Base-by-base conservation (phyloP, 2,329 filamentous ascomycete species). In the Neopestalotiopsis clavispora region DNA sequence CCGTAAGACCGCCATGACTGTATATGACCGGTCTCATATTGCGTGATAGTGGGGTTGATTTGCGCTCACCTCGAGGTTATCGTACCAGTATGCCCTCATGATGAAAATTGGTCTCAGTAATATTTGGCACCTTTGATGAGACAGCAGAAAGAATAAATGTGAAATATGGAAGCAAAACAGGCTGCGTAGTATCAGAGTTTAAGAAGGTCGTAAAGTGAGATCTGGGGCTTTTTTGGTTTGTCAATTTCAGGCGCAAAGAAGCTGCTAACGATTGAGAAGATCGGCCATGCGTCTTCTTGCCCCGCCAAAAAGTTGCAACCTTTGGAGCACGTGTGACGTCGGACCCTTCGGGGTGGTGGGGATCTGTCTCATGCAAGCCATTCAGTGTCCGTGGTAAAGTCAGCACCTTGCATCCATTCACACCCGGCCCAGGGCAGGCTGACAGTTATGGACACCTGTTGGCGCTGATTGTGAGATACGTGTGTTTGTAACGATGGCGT, bases 41-140 rank as follows among this genome's bases (percentile, higher is more conserved):
- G 58, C 49, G 70, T 72, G 67, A 68, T 70, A 49, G 58, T 65
- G 20, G 56, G n/a, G 61, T 67, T 67, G 49, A 7, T 49, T 34
- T 42, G 17, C 32, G 79, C 85, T 78, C 80, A 88, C 87, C 68
- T 84, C 82, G 70, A 83, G 75, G 74, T 88, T 85, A 71, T 90
- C 87, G 75, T 87, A 90, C 72, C 84, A 78, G 76, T 90, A 90
- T 71, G 87, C 87, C 76, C 83, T 86, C 87, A 89, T 89, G 69
- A 71, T 84, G 66, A 63, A 34, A 45, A 67, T 32, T 20, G 30
- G 13, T 34, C 20, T 52, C 20, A 52, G n/a, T 52, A 9, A 20
- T 20, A 17, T 52, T 52, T 17, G 7, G 9, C 45, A 9, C 17
- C n/a, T 52, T 52, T 52, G 45, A 52, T 52, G 17, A 52, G 45